Base-by-base conservation (phyloP, 179 eudicot genomes). In the Spinacia oleracea region DNA sequence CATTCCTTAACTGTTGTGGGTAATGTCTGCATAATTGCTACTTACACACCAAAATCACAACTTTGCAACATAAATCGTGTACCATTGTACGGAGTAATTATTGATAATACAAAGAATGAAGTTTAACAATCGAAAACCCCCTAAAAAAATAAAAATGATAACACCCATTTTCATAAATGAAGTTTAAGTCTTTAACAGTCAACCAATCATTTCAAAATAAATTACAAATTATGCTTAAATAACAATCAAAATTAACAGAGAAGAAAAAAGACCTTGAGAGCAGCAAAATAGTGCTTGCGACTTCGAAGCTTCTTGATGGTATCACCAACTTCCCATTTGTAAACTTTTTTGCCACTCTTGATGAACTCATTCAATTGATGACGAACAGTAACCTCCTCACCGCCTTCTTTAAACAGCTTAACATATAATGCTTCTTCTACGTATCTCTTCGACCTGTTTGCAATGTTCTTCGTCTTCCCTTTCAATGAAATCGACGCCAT, bases 321-420 rank as follows among this genome's bases (percentile, higher is more conserved):
- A 58, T 87, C 86, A 4, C 92, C 97, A 65, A 96, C 99, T 79
- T 96, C 99, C 99, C 99, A 96, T 86, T 96, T 96, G 77, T 75
- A 93, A 71, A 84, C 98, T 72, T 83, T 77, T 51, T 96, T 93
- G 27, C 70, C 84, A 38, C 86, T 81, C 75, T 88, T 89, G 35
- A 96, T 71, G 64, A 96, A 96, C 56, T 80, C 76, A 82, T 96
- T 91, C 80, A 92, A 81, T 73, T 89, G 85, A 68, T 83, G 89
- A 63, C 93, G 84, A 15, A 96, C 96, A 25, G 66, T 81, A 14
- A 84, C 73, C 70, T 90, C 97, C 14, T 91, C 89, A 53, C 97
- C 86, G 0, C 98, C 99, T 6, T 93, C 85, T 63, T 90, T 89
- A 75, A 93, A 88, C 3, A 96, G 90, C 18, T 80, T 81, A 65